Base-by-base conservation (phyloP, 208 protist species). In the Trypanosoma boissoni region DNA sequence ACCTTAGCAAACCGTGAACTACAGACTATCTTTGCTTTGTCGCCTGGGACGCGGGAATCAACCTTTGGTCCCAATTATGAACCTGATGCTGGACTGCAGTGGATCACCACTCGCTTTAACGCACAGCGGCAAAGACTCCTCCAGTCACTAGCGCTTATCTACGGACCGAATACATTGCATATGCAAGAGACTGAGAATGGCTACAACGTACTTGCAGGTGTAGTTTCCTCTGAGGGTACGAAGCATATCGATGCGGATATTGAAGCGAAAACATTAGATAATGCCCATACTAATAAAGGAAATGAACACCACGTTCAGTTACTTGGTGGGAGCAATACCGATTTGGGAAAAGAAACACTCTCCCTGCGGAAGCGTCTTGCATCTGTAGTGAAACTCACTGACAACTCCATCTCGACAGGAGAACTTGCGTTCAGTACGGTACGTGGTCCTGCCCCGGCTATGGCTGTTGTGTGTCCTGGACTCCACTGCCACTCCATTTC, bases 11-110 rank as follows among this genome's bases (percentile, higher is more conserved):
- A 59, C 8, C 34, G 23, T 24, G 60, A 69, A 27, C 41, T 76
- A 23, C n/a, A 5, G n/a, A 53, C 68, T n/a, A 52, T 74, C 10
- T 21, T 74, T 27, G 24, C 54, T 7, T 9, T 3, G 16, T 12
- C 61, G 29, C 44, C 39, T 34, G 46, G 32, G 36, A 21, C 54
- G 9, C 21, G 39, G 2, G 26, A 27, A 20, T 54, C 64, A 32
- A 71, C 64, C 21, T 71, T 64, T 52, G 63, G 34, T 39, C 7
- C 42, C 7, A 55, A 21, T 9, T 16, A 55, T 26, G 31, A 28
- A 16, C 12, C 34, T 12, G 31, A 60, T 23, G 24, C 14, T 20
- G 36, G 48, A 12, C 10, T 36, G 18, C 14, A 34, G n/a, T 58
- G 59, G 50, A 51, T 65, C 36, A 51, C 49, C 9, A 21, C 45